These are phyloP conservation scores for Paramecium primaurelia DNA, from an alignment of 73 alveolate species.

Conservation along the genomic window DNA sequence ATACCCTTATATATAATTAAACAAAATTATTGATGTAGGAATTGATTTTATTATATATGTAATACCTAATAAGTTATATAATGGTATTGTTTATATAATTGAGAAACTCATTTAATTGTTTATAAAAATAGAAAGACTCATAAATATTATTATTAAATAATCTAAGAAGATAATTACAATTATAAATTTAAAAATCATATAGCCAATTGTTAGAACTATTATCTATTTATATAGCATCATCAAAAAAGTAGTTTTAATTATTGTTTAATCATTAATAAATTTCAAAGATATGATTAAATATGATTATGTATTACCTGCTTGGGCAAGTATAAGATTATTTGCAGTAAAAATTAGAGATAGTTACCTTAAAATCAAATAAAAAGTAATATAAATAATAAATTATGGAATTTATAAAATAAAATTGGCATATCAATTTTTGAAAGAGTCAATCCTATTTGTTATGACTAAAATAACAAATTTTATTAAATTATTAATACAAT, in stretches of 20 bases:
- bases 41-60: not conserved
- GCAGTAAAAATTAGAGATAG: not conserved
- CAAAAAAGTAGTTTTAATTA: not conserved
- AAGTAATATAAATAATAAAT: not conserved
- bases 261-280: not conserved
- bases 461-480: not conserved
- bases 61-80: not conserved
- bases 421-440: not conserved
- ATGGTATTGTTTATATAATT: not conserved
- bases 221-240: not conserved
- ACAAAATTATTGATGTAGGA: not conserved
- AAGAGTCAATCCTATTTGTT: not conserved
- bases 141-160: not conserved
- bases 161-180: not conserved
- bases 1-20: not conserved
- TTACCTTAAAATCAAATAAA: not conserved
- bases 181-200: not conserved
- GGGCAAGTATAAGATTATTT: not conserved
- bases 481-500: not conserved
- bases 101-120: not conserved
- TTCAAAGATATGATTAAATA: not conserved
- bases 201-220: not conserved
- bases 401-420: not conserved
- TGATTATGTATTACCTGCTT: not conserved
- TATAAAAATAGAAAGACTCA: not conserved